A percentile compares a stretch with the other conserved stretches of the same genome.
Evolutionary conservation across 2,329 filamentous ascomycete species (phyloP).

Genomic region (Cordyceps javanica): DNA sequence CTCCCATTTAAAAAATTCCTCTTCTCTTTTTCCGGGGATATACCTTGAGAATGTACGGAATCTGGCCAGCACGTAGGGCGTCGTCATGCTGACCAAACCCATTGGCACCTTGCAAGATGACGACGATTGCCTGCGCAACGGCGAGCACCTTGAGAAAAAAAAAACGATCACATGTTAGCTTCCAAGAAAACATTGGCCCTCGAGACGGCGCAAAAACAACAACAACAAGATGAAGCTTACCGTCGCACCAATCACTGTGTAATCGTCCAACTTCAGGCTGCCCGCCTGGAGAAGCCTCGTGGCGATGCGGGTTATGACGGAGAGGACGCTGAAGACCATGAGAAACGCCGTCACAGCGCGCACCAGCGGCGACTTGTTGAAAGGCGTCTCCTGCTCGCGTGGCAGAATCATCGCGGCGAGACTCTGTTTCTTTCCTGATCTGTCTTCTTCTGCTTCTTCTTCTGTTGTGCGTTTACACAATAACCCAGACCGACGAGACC

Average conservation of each 20-base stretch:
- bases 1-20: background rate
- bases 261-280: conserved; percentile 17
- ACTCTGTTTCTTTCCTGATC: too few relatives aligned
- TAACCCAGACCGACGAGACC: too few relatives aligned
- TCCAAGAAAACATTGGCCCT: background rate
- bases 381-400: conserved; percentile 18
- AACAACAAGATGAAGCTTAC: conserved; percentile 9
- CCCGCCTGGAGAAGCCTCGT: conserved; percentile 15
- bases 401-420: conserved; percentile 10
- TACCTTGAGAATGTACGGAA: conserved; percentile 14
- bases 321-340: conserved; percentile 19
- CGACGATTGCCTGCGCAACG: conserved; percentile 17
- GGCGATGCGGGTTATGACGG: conserved; percentile 16
- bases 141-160: conserved; percentile 17
- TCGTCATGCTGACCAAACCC: conserved; percentile 17
- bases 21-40: background rate
- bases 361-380: conserved; percentile 20
- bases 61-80: conserved; percentile 1
- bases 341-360: conserved; percentile 18
- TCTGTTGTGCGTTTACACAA: background rate
- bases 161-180: background rate
- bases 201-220: background rate
- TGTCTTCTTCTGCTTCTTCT: background rate
- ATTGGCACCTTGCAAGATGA: conserved; percentile 16
- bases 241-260: conserved; percentile 15